These are phyloP conservation scores for Pythium guiyangense DNA, from an alignment of 352 stramenopile genomes.

Conservation along the genomic window DNA sequence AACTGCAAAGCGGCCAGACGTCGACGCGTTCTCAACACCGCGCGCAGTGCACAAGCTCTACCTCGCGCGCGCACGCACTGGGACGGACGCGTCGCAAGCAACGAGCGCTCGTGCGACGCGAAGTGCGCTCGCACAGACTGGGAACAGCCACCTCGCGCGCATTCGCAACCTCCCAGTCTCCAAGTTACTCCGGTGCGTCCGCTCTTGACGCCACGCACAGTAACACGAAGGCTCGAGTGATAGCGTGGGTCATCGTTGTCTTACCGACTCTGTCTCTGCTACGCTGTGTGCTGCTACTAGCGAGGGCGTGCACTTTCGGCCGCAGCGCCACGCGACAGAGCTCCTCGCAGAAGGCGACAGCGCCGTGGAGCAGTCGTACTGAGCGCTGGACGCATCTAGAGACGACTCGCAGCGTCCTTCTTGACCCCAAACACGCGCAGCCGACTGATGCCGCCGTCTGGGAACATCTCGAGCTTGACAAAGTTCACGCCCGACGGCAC, in stretches of 20 bases:
- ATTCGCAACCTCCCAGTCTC: slow-evolving; percentile 43
- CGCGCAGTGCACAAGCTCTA: slow-evolving; percentile 39
- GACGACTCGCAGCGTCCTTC: slow-evolving; percentile 25
- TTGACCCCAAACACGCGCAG: slow-evolving; percentile 84
- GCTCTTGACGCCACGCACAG: not conserved
- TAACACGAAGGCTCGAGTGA: not conserved
- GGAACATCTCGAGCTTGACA: slow-evolving; percentile 92
- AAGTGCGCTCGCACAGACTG: slow-evolving; percentile 15
- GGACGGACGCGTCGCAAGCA: too few relatives aligned
- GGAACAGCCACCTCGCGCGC: slow-evolving; percentile 30
- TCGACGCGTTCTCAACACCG: slow-evolving; percentile 32
- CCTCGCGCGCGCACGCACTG: slow-evolving; percentile 13
- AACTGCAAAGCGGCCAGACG: slow-evolving; percentile 23
- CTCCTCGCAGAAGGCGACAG: not conserved
- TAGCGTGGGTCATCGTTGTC: slow-evolving; percentile 1
- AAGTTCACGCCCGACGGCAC: slow-evolving; percentile 80
- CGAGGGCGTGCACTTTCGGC: slow-evolving; percentile 35
- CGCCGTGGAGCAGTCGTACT: slow-evolving; percentile 30
- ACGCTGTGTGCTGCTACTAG: slow-evolving; percentile 6
- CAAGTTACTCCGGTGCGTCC: slow-evolving; percentile 30
- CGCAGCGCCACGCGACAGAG: slow-evolving; percentile 15
- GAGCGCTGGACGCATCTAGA: slow-evolving; percentile 19
- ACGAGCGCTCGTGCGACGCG: not conserved
- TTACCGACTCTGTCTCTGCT: not conserved
- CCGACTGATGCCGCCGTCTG: slow-evolving; percentile 91